Evolutionary conservation across 768 basidiomycete genomes (phyloP).

Genomic region (Lentinus tigrinus): DNA sequence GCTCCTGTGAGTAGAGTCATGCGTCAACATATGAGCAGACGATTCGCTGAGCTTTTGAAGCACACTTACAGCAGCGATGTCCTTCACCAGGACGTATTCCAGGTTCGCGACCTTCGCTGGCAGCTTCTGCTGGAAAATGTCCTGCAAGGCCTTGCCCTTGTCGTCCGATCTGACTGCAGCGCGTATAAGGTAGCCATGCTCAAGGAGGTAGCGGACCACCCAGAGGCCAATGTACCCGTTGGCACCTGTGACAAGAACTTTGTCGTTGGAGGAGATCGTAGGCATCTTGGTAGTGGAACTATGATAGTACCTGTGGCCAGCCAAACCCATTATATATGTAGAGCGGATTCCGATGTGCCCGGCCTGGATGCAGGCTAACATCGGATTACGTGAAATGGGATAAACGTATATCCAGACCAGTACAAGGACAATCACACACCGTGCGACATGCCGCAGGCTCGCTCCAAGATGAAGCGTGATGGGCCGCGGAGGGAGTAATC

Average conservation of each 20-base stretch:
- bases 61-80: slow-evolving; percentile 1
- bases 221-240: slow-evolving; percentile 58
- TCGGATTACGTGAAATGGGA: too few relatives aligned
- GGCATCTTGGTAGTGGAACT: slow-evolving; percentile 26
- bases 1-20: too few relatives aligned
- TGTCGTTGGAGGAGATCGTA: slow-evolving; percentile 26
- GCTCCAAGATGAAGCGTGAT: not conserved
- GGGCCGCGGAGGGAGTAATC: not conserved
- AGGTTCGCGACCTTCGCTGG: not conserved
- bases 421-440: too few relatives aligned
- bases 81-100: not conserved
- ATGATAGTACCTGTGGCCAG: too few relatives aligned
- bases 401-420: too few relatives aligned
- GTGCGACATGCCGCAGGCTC: too few relatives aligned
- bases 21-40: too few relatives aligned
- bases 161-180: slow-evolving; percentile 58
- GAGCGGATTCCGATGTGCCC: too few relatives aligned
- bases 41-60: slow-evolving; percentile 24
- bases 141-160: slow-evolving; percentile 55
- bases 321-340: too few relatives aligned
- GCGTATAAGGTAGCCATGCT: slow-evolving; percentile 57
- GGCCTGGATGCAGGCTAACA: too few relatives aligned
- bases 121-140: slow-evolving; percentile 36
- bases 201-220: slow-evolving; percentile 52
- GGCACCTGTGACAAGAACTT: slow-evolving; percentile 53